Conservation (phyloP, 306 rosid genomes). For the Cucurbita moschata region DNA sequence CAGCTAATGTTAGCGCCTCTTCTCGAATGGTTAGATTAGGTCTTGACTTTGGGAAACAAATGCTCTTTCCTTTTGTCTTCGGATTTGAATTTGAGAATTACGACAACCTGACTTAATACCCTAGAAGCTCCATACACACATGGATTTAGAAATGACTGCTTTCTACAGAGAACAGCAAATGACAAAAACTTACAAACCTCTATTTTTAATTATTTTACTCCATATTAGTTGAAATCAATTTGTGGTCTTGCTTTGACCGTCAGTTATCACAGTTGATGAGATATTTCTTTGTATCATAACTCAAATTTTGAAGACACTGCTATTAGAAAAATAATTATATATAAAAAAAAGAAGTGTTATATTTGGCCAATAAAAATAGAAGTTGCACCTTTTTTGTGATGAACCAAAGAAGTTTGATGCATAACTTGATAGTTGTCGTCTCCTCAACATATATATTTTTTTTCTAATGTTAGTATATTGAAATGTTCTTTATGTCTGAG, state of each 20-base stretch:
- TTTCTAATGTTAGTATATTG: not conserved
- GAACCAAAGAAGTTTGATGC: not conserved
- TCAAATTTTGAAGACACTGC: not conserved
- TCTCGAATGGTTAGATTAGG: not conserved
- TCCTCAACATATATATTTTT: not conserved
- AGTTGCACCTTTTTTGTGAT: not conserved
- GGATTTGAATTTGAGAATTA: not conserved
- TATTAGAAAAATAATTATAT: not conserved
- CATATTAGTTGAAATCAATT: not conserved
- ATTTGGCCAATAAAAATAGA: not conserved
- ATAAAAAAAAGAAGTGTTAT: not conserved
- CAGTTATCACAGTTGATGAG: not conserved
- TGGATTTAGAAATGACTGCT: not conserved
- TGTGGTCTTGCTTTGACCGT: not conserved
- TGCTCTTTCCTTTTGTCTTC: not conserved
- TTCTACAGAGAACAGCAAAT: not conserved
- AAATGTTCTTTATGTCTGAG: not conserved
- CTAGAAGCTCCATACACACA: not conserved
- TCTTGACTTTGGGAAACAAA: not conserved
- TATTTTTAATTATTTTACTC: not conserved
- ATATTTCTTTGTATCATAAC: not conserved
- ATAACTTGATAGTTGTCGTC: not conserved
- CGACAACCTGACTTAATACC: not conserved
- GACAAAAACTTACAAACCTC: not conserved
- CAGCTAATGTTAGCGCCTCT: not conserved